Evolutionary conservation across 768 basidiomycete genomes (phyloP), one percentile per base, ranked within the genome.

Genomic region (Zangia roseola): DNA sequence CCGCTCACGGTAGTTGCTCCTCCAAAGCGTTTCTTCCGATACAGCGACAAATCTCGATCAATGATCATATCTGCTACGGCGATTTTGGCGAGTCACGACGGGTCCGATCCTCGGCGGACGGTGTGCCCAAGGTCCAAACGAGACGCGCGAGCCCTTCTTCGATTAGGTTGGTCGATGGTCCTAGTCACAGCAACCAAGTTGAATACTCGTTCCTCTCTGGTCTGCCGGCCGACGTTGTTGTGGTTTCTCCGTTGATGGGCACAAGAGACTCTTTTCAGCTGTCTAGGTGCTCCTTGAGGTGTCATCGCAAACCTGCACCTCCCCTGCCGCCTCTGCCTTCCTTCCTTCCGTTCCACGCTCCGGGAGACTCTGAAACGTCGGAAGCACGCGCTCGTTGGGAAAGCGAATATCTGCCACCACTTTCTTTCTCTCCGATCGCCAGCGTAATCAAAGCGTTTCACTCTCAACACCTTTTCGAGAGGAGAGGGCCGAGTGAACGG

Each of bases 241-340:
- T 36, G 12, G 17, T n/a, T 1, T 65, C 67, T 10, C 65, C 65
- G 21, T 50, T 65, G 10, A 54, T 46, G 47, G 54, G 56, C 3
- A 33, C 56, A 5, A 52, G 65, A 17, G 67, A 69, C 41, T 69
- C 65, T 24, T 36, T 69, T n/a, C 67, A 65, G 49, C 34, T 67
- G 5, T 54, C 60, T 1, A 57, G 45, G 36, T 53, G 43, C 2
- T 48, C 59, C 4, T 45, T 51, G 28, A 58, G 40, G 40, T 36
- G 23, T 23, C 2, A 37, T 26, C 53, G 65, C 37, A 55, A 34
- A 26, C 55, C 67, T 19, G 31, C 43, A 0, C 56, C 58, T 23
- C 55, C 60, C 6, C 21, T 64, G 34, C 64, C 62, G 7, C 47
- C 57, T 12, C 34, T 68, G 14, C 60, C 67, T 19, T 40, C 12